Conservation (phyloP, 2,329 filamentous ascomycete genomes). For the Colletotrichum gloeosporioides region DNA sequence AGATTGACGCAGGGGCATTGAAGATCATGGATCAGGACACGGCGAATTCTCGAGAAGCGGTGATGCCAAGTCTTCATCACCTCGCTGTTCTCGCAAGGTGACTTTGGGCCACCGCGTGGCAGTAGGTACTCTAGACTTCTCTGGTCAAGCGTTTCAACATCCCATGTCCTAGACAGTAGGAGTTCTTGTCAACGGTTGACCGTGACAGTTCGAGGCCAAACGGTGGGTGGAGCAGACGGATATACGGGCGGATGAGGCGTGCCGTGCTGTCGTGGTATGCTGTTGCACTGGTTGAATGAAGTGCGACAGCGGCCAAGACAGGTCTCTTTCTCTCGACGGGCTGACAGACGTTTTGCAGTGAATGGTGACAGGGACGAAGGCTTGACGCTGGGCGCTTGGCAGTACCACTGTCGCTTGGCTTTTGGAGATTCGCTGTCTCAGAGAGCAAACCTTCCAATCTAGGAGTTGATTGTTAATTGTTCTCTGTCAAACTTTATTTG, state of each 20-base stretch:
- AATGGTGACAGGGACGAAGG: slow-evolving; percentile 1
- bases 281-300: not conserved
- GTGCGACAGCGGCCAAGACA: slow-evolving; percentile 3
- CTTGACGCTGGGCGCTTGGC: not conserved
- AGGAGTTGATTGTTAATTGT: not conserved
- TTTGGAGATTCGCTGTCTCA: slow-evolving; percentile 7
- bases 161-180: not conserved
- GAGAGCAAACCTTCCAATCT: slow-evolving; percentile 1
- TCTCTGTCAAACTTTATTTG: slow-evolving; percentile 2
- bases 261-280: not conserved
- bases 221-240: not conserved
- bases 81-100: not conserved
- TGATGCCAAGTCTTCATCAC: not conserved
- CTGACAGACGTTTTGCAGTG: not conserved
- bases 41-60: not conserved
- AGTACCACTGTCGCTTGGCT: not conserved
- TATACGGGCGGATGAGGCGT: not conserved
- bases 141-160: not conserved
- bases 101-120: not conserved
- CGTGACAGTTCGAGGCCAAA: not conserved
- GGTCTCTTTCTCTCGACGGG: not conserved
- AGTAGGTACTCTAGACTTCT: not conserved
- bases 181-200: not conserved
- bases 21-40: slow-evolving; percentile 8
- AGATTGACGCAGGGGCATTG: slow-evolving; percentile 17